Percentiles rank a stretch among this genome's conserved stretches.
These are phyloP conservation scores for Coprinellus aureogranulatus DNA, from an alignment of 768 basidiomycete genomes.

Conservation along the genomic window DNA sequence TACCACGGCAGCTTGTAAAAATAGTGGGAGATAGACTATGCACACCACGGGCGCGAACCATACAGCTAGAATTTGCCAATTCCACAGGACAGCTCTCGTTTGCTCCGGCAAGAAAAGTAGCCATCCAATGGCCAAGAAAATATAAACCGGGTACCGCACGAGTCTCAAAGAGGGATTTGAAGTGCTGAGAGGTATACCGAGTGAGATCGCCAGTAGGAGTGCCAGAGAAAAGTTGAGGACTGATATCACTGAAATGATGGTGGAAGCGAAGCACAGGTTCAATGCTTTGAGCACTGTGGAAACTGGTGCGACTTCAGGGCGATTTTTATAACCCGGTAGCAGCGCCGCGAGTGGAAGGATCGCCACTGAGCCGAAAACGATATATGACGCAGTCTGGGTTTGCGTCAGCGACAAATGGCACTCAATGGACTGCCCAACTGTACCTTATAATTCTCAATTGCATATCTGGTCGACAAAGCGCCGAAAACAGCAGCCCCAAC, in stretches of 20 bases:
- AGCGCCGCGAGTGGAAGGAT: slow-evolving; percentile 33
- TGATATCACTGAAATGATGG: slow-evolving; percentile 78
- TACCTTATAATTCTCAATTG: slow-evolving; percentile 42
- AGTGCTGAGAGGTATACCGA: slow-evolving; percentile 64
- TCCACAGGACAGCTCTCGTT: slow-evolving; percentile 54
- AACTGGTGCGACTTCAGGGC: slow-evolving; percentile 32
- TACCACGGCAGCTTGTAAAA: slow-evolving; percentile 67
- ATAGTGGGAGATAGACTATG: slow-evolving; percentile 72
- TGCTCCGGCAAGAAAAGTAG: slow-evolving; percentile 46
- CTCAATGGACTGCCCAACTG: slow-evolving; percentile 8
- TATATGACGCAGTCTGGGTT: slow-evolving; percentile 2
- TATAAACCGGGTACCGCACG: slow-evolving; percentile 38
- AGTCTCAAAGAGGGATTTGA: slow-evolving; percentile 25
- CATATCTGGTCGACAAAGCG: slow-evolving; percentile 43
- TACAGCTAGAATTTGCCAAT: slow-evolving; percentile 76
- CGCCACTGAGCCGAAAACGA: slow-evolving; percentile 17
- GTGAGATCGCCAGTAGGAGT: slow-evolving; percentile 58
- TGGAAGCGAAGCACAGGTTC: slow-evolving; percentile 81
- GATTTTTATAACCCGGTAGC: slow-evolving; percentile 21
- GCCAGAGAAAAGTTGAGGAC: slow-evolving; percentile 94
- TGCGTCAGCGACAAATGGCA: neutral
- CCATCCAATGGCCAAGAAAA: slow-evolving; percentile 56
- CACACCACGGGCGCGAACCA: slow-evolving; percentile 86
- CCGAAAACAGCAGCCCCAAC: slow-evolving; percentile 53
- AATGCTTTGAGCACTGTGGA: slow-evolving; percentile 63